Evolutionary conservation across 768 basidiomycete genomes (phyloP).

Genomic region (Lenzites betulinus): DNA sequence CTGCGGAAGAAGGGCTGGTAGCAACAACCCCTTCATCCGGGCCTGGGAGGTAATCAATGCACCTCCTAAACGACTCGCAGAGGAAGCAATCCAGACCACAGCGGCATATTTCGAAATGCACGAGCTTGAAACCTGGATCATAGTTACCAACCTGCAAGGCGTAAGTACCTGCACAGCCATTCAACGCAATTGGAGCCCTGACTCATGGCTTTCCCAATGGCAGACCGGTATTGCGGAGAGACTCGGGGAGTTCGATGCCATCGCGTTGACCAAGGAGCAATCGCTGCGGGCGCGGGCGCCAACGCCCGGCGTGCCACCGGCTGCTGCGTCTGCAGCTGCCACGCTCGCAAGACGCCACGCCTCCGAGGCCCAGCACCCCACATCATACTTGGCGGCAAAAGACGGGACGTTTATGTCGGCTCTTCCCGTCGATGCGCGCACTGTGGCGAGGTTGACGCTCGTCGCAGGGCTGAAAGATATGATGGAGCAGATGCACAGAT

Average conservation of each 20-base stretch:
- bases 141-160: conserved; percentile 7
- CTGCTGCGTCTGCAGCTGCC: conserved; percentile 19
- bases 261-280: conserved; percentile 9
- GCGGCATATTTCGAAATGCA: conserved; percentile 45
- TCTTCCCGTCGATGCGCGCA: conserved; percentile 41
- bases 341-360: conserved; percentile 37
- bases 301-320: background rate
- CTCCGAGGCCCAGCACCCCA: conserved; percentile 43
- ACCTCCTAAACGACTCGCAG: conserved; percentile 41
- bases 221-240: conserved; percentile 13
- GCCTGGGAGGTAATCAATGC: conserved; percentile 22
- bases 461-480: background rate
- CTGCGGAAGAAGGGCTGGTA: background rate
- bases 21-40: conserved; percentile 7
- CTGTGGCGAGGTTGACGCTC: conserved; percentile 11
- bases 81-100: conserved; percentile 49
- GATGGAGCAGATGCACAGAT: background rate
- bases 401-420: conserved; percentile 35
- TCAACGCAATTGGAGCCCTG: background rate
- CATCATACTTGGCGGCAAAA: conserved; percentile 34
- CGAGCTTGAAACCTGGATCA: conserved; percentile 30
- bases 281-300: conserved; percentile 8
- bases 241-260: conserved; percentile 15
- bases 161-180: background rate
- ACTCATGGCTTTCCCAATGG: background rate